Conservation (phyloP, 169 alveolate genomes). For the Plasmodium falciparum region DNA sequence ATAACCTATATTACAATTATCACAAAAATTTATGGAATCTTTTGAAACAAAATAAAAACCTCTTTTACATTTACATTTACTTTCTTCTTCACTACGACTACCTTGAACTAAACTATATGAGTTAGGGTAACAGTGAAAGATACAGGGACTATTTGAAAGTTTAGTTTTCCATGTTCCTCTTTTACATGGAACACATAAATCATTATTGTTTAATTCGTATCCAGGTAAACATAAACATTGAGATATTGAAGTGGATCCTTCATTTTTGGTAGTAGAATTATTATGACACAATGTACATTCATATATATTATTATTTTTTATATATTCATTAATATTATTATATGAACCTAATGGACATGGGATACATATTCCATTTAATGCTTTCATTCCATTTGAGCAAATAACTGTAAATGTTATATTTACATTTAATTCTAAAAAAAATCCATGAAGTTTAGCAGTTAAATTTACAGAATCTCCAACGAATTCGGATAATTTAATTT, state of each 20-base stretch:
- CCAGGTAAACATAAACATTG: conserved; percentile 89
- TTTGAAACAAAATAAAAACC: conserved; percentile 82
- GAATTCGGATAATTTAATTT: conserved; percentile 59
- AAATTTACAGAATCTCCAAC: conserved; percentile 55
- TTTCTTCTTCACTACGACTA: conserved; percentile 83
- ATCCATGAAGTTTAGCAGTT: conserved; percentile 65
- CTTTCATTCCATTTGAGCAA: conserved; percentile 81
- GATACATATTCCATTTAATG: conserved; percentile 70
- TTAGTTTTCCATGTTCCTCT: conserved; percentile 86
- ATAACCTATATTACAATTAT: conserved; percentile 83
- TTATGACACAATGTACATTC: conserved; percentile 77
- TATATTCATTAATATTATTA: conserved; percentile 73
- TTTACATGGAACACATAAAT: conserved; percentile 81
- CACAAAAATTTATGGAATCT: conserved; percentile 79
- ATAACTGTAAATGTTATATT: conserved; percentile 71
- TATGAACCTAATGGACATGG: conserved; percentile 80
- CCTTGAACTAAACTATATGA: conserved; percentile 78
- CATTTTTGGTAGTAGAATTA: conserved; percentile 82
- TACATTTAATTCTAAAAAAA: conserved; percentile 65
- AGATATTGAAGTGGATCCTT: conserved; percentile 83
- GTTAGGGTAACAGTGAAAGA: conserved; percentile 81
- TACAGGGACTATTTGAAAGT: conserved; percentile 79
- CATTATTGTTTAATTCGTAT: conserved; percentile 78
- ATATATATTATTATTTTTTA: conserved; percentile 40
- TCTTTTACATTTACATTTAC: conserved; percentile 79